These are phyloP conservation scores for Mycena crocata DNA, from an alignment of 768 basidiomycete genomes.

Conservation along the genomic window DNA sequence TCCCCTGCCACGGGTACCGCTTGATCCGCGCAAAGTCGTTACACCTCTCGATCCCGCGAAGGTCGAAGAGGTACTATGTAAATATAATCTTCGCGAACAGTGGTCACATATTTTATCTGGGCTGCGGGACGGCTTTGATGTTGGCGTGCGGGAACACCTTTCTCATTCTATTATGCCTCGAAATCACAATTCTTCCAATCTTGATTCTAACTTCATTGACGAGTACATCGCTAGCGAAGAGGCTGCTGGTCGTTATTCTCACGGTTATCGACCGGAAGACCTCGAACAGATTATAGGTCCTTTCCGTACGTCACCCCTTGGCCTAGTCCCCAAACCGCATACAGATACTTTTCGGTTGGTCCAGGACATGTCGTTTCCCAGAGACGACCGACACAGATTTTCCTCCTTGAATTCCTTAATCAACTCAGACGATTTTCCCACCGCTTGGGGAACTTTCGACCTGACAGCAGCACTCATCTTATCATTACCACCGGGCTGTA, in stretches of 20 bases:
- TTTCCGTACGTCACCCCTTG: constrained; percentile 54
- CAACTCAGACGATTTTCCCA: constrained; percentile 44
- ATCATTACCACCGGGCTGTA: constrained; percentile 43
- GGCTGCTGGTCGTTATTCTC: constrained; percentile 45
- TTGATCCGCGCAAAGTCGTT: constrained; percentile 46
- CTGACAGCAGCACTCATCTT: constrained; percentile 39
- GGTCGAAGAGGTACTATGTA: constrained; percentile 28
- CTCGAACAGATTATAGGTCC: constrained; percentile 51
- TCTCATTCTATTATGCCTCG: constrained; percentile 38
- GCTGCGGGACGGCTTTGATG: constrained; percentile 49
- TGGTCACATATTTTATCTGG: constrained; percentile 46
- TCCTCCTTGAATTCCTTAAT: constrained; percentile 47
- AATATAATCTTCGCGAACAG: constrained; percentile 25
- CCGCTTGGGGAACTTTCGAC: constrained; percentile 53
- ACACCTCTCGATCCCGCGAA: constrained; percentile 44
- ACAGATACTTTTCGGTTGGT: constrained; percentile 42
- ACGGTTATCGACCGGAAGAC: constrained; percentile 37
- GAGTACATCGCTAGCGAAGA: constrained; percentile 48
- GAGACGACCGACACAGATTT: constrained; percentile 33
- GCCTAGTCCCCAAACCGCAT: constrained; percentile 49
- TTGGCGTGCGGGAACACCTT: constrained; percentile 40
- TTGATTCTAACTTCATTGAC: constrained; percentile 45
- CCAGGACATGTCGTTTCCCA: constrained; percentile 48
- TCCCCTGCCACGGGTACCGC: too few relatives aligned
- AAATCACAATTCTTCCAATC: constrained; percentile 48